Evolutionary conservation across 2,329 filamentous ascomycete species (phyloP), one percentile per base, ranked within the genome.

Genomic region (Ascochyta fabae): DNA sequence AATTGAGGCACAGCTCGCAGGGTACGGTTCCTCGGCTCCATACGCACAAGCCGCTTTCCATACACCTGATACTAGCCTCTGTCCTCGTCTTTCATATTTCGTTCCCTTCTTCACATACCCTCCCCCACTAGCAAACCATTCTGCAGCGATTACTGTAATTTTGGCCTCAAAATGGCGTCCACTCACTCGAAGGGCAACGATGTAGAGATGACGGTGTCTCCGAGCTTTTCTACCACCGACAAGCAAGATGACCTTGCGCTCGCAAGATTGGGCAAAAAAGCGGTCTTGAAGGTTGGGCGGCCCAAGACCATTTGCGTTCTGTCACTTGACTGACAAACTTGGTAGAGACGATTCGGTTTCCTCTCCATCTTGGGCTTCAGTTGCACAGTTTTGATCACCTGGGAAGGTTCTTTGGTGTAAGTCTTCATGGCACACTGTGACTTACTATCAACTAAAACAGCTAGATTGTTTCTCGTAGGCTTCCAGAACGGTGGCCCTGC

Each of bases 401-500:
- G 69, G 69, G 69, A 71, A 43, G 66, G 53, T 1, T 63, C 61
- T 29, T 38, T 72, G 15, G 53, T 65, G 67, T 70, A 43, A 26
- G 68, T 15, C 49, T 24, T n/a, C 13, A 35, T 35, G 16, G 15
- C 8, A 5, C 5, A 1, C 12, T 19, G 4, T n/a, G 15, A 35
- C 3, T 9, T n/a, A 22, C 16, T 10, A 8, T n/a, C 10, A 13
- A 16, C 53, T 67, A 40, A 70, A 26, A 1, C 24, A 9, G 1
- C 6, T 24, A 70, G 66, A 22, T 13, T 70, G 23, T 70, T 66
- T 29, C 56, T 62, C 1, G 46, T 58, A 0, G 61, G 58, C 3
- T 54, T 61, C 22, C 62, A 65, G 44, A 70, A 68, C 58, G 71
- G 71, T 9, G 71, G 71, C 12, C 61, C 69, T 1, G 66, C 69